Conservation (phyloP, 371 early-diverging fungal species). For the Saksenaea oblongispora region DNA sequence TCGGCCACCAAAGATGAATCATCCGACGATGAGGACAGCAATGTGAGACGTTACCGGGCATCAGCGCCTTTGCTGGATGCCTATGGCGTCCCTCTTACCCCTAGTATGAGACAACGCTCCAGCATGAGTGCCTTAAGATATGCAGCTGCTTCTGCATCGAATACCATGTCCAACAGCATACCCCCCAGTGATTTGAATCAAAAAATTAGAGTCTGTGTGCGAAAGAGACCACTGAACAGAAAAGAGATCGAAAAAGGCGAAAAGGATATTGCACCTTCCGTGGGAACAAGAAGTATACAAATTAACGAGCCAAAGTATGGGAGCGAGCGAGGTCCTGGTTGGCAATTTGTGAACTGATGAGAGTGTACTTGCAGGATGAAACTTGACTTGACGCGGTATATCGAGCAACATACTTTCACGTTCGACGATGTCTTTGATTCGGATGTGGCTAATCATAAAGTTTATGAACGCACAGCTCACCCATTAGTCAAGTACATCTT, state of each 20-base stretch:
- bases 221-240: conserved; percentile 89
- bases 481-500: conserved; percentile 93
- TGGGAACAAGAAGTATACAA: conserved; percentile 65
- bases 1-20: conserved; percentile 13
- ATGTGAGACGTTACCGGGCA: conserved; percentile 16
- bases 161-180: conserved; percentile 8
- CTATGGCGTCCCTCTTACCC: conserved; percentile 41
- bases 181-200: conserved; percentile 55
- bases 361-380: conserved; percentile 60
- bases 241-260: conserved; percentile 81
- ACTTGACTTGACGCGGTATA: conserved; percentile 93
- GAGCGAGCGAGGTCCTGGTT: too few species aligned
- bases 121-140: conserved; percentile 14
- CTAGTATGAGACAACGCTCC: conserved; percentile 6
- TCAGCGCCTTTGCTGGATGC: conserved; percentile 42
- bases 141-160: conserved; percentile 17
- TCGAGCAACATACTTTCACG: conserved; percentile 90
- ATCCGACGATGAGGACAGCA: conserved; percentile 18
- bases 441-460: conserved; percentile 78
- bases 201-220: conserved; percentile 92
- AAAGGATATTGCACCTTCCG: conserved; percentile 78
- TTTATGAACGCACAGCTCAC: conserved; percentile 84
- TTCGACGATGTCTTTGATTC: conserved; percentile 97
- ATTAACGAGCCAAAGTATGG: conserved; percentile 90
- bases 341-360: neutral